phyloP scores from a whole-genome alignment of 2,329 filamentous ascomycete genomes.

The Colletotrichum godetiae region DNA sequence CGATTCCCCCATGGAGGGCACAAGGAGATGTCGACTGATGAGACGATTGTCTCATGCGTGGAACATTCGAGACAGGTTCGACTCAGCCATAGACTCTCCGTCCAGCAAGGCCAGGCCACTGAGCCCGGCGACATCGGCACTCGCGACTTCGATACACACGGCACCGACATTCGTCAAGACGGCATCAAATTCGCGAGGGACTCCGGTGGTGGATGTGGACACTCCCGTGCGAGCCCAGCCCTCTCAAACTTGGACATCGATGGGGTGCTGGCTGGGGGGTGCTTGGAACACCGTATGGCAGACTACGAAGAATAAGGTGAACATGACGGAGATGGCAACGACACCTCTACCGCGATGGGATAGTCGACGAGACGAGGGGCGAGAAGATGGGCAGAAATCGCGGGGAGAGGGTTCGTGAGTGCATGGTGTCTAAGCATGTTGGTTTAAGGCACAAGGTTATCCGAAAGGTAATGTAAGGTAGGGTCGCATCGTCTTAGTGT shows the following conservation, averaged over 20 bases:
- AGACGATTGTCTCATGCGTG: background rate
- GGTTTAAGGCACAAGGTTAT: background rate
- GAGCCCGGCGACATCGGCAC: background rate
- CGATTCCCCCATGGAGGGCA: background rate
- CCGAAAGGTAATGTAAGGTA: background rate
- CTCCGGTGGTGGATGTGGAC: background rate
- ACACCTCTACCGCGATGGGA: slow-evolving; percentile 1
- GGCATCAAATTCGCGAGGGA: slow-evolving; percentile 12
- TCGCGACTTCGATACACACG: slow-evolving; percentile 15
- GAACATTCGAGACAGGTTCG: background rate
- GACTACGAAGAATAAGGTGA: background rate
- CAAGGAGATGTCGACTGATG: background rate
- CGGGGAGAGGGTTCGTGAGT: background rate
- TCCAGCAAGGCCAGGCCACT: background rate
- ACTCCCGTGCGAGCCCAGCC: slow-evolving; percentile 1
- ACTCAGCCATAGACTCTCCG: slow-evolving; percentile 1
- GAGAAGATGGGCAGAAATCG: slow-evolving; percentile 8
- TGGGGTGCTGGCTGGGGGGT: slow-evolving; percentile 4
- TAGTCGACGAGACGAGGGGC: slow-evolving; percentile 11
- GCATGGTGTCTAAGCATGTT: slow-evolving; percentile 4
- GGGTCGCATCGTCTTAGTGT: slow-evolving; percentile 10
- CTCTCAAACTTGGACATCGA: slow-evolving; percentile 7
- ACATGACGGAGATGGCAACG: background rate
- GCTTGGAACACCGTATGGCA: slow-evolving; percentile 11
- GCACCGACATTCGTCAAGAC: slow-evolving; percentile 12